Evolutionary conservation across 2,329 filamentous ascomycete species (phyloP).

Genomic region (Exserohilum rostratum): DNA sequence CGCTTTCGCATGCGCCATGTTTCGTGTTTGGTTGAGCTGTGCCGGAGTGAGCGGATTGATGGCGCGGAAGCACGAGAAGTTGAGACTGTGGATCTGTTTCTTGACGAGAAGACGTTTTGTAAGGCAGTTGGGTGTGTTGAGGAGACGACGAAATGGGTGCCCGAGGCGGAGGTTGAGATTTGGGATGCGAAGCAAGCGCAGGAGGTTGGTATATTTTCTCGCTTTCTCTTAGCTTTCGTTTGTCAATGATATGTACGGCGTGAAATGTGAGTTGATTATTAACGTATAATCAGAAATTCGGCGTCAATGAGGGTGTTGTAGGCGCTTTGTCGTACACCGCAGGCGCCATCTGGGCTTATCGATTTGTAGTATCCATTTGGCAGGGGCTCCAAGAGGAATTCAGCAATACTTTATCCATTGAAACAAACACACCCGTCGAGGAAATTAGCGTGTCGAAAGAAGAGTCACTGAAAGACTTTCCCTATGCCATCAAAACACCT

Average conservation of each 20-base stretch:
- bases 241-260: too few relatives aligned
- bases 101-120: conserved; percentile 7
- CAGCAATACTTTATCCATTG: conserved; percentile 14
- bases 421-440: conserved; percentile 14
- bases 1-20: conserved; percentile 14
- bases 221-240: too few relatives aligned
- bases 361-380: conserved; percentile 20
- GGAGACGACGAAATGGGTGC: conserved; percentile 1
- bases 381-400: conserved; percentile 6
- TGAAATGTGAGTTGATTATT: neutral
- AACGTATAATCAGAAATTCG: conserved; percentile 10
- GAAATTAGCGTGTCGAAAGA: conserved; percentile 29
- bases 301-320: conserved; percentile 13
- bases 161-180: neutral
- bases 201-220: neutral
- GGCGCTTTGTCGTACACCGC: conserved; percentile 43
- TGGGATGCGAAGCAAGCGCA: neutral
- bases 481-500: conserved; percentile 50
- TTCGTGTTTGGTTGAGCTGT: conserved; percentile 7
- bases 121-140: neutral
- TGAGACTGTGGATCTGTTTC: conserved; percentile 16
- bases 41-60: conserved; percentile 11
- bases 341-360: conserved; percentile 25
- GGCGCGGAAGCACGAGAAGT: conserved; percentile 15
- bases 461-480: conserved; percentile 44